Conservation (phyloP, 495 filamentous ascomycete species). For the Penicillium bovifimosum region DNA sequence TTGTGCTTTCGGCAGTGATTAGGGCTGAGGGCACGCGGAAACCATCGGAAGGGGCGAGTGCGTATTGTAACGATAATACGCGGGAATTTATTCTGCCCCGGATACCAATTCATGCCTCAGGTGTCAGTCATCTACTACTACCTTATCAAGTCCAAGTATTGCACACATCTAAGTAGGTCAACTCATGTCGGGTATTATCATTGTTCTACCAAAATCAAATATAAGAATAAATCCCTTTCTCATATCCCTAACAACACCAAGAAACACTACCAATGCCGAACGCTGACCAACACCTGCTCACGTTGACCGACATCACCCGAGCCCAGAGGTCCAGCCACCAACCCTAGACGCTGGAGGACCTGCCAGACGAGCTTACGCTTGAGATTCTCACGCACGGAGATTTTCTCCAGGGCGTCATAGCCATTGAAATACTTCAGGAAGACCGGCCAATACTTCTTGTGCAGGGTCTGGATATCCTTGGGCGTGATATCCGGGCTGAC, state of each 20-base stretch:
- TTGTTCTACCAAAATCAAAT: not conserved
- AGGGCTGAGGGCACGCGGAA: slow-evolving; percentile 32
- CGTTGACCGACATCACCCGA: slow-evolving; percentile 29
- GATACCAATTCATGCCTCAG: not conserved
- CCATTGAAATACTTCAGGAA: slow-evolving; percentile 84
- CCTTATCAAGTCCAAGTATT: no score
- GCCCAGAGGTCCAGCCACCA: slow-evolving; percentile 28
- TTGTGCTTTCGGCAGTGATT: slow-evolving; percentile 20
- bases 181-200: not conserved
- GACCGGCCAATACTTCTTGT: slow-evolving; percentile 47
- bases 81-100: slow-evolving; percentile 5
- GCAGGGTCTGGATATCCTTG: slow-evolving; percentile 46
- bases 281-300: slow-evolving; percentile 39
- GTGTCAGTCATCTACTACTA: not conserved
- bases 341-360: slow-evolving; percentile 44
- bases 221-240: slow-evolving; percentile 1
- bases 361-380: slow-evolving; percentile 78
- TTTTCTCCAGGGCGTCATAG: slow-evolving; percentile 77
- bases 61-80: slow-evolving; percentile 24
- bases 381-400: slow-evolving; percentile 71
- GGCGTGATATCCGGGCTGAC: slow-evolving; percentile 21
- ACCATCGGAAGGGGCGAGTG: slow-evolving; percentile 22
- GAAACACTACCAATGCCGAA: slow-evolving; percentile 39
- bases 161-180: not conserved
- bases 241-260: not conserved